These are phyloP conservation scores for Trichosporon ovoides DNA, from an alignment of 1,284 basidiomycete genomes.

Conservation along the genomic window DNA sequence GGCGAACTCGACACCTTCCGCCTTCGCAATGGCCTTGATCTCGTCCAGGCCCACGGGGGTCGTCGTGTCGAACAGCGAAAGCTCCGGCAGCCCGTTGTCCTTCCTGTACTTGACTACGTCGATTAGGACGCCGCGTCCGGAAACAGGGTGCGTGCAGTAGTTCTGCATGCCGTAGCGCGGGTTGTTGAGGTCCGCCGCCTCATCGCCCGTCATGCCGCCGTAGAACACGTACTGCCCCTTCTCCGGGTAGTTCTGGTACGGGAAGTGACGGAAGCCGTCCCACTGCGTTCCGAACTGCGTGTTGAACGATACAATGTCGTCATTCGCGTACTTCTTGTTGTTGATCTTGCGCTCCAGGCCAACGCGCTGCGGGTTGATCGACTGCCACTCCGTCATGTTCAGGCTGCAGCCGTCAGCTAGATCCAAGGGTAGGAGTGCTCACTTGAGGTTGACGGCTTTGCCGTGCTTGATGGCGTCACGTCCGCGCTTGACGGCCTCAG, in stretches of 20 bases:
- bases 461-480: constrained; percentile 32
- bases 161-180: constrained; percentile 12
- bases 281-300: constrained; percentile 49
- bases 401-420: constrained; percentile 9
- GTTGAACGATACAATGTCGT: constrained; percentile 45
- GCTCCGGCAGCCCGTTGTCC: constrained; percentile 36
- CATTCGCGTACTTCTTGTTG: constrained; percentile 16
- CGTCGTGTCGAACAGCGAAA: constrained; percentile 12
- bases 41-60: constrained; percentile 77
- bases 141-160: constrained; percentile 20
- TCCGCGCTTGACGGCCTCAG: constrained; percentile 29
- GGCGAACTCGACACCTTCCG: constrained; percentile 34
- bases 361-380: not conserved
- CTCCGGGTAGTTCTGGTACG: constrained; percentile 19
- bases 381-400: not conserved
- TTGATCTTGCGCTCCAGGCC: not conserved
- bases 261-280: constrained; percentile 48
- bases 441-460: constrained; percentile 37
- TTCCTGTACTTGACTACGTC: constrained; percentile 33
- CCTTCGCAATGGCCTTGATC: constrained; percentile 82
- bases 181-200: constrained; percentile 11
- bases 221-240: constrained; percentile 18
- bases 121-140: constrained; percentile 19
- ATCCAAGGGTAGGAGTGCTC: not conserved
- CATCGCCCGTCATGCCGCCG: constrained; percentile 12